Evolutionary conservation across 805 yeast species (phyloP).

Genomic region (Candida methanosorbosa): DNA sequence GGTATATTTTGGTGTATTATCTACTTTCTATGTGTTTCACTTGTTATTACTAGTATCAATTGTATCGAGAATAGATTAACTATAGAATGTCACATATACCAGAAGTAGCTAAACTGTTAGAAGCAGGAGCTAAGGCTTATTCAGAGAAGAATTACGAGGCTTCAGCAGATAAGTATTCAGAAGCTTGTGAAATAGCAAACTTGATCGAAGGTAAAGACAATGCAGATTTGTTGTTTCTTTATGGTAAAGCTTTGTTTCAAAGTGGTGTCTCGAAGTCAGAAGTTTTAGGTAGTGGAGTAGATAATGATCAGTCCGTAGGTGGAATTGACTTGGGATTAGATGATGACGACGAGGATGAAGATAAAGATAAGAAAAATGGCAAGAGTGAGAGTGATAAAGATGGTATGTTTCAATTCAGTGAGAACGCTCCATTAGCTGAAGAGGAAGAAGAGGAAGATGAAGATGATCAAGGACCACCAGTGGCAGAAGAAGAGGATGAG

Average conservation of each 20-base stretch:
- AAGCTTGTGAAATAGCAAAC: constrained; percentile 56
- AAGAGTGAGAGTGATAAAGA: constrained; percentile 12
- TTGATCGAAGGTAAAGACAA: constrained; percentile 51
- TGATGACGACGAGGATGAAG: constrained; percentile 17
- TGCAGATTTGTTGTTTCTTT: constrained; percentile 63
- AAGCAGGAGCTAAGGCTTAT: constrained; percentile 55
- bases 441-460: constrained; percentile 25
- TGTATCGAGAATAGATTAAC: neutral
- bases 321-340: constrained; percentile 14
- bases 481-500: constrained; percentile 17
- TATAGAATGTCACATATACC: constrained; percentile 20
- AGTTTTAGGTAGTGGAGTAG: constrained; percentile 50
- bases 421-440: constrained; percentile 28
- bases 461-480: constrained; percentile 13
- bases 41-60: neutral
- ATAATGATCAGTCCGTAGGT: constrained; percentile 12
- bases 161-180: constrained; percentile 65
- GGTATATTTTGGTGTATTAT: too few species aligned
- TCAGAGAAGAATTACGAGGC: constrained; percentile 56
- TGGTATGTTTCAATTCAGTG: constrained; percentile 26
- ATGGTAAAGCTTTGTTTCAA: constrained; percentile 75
- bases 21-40: neutral
- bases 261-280: constrained; percentile 69
- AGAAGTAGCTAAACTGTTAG: constrained; percentile 39
- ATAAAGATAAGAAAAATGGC: constrained; percentile 8